Conservation (phyloP, 495 filamentous ascomycete species). For the Aspergillus biplanus region DNA sequence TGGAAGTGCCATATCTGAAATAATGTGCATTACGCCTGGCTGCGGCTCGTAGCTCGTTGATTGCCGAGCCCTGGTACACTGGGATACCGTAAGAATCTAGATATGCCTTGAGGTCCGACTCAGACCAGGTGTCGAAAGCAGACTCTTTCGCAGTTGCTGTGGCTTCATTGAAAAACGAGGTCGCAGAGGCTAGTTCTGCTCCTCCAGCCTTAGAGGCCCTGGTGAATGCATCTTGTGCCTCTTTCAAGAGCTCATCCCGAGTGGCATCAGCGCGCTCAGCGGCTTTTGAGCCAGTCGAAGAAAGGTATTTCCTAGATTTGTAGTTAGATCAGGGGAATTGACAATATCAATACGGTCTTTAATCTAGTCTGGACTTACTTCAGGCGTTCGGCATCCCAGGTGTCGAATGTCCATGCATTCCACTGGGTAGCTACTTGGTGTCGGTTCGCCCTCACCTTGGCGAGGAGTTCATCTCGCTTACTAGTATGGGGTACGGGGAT, state of each 20-base stretch:
- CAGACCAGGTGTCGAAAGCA: constrained; percentile 81
- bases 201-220: constrained; percentile 73
- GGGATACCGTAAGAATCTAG: constrained; percentile 80
- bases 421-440: constrained; percentile 74
- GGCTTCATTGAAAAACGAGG: constrained; percentile 69
- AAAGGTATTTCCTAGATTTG: constrained; percentile 63
- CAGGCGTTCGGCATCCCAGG: constrained; percentile 76
- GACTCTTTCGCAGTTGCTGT: constrained; percentile 70
- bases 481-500: constrained; percentile 73
- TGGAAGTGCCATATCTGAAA: constrained; percentile 76
- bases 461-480: constrained; percentile 79
- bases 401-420: constrained; percentile 84
- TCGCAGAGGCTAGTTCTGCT: constrained; percentile 69
- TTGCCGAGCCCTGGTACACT: constrained; percentile 68
- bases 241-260: constrained; percentile 71
- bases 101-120: constrained; percentile 78
- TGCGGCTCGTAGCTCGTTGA: constrained; percentile 66
- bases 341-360: constrained; percentile 1
- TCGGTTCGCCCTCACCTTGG: constrained; percentile 69
- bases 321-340: constrained; percentile 23
- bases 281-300: constrained; percentile 68
- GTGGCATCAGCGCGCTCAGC: constrained; percentile 65
- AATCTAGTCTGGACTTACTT: constrained; percentile 47
- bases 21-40: constrained; percentile 74
- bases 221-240: constrained; percentile 71